Conservation (phyloP, 2,329 filamentous ascomycete species). For the Scytalidium lignicola region DNA sequence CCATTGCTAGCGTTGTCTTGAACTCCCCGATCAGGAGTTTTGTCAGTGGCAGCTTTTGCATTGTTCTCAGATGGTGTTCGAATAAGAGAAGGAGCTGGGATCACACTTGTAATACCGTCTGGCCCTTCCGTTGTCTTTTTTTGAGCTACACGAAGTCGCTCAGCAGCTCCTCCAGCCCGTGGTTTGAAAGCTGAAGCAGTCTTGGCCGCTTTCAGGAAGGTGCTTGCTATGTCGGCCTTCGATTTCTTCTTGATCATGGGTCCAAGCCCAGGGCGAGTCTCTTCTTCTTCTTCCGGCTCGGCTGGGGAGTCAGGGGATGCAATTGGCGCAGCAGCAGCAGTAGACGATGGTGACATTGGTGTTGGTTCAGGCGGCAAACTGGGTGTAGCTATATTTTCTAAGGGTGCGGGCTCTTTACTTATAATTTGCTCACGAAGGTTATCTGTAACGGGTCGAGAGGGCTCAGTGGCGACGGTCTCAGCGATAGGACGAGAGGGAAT, state of each 20-base stretch:
- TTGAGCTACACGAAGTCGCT: constrained; percentile 56
- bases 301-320: constrained; percentile 5
- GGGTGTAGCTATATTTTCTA: constrained; percentile 1
- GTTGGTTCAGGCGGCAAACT: constrained; percentile 2
- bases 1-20: constrained; percentile 21
- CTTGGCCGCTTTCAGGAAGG: constrained; percentile 75
- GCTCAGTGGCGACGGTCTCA: too few species aligned
- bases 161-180: constrained; percentile 78
- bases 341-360: constrained; percentile 1
- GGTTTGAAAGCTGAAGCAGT: constrained; percentile 76
- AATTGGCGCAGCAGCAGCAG: neutral
- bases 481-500: too few species aligned
- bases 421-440: neutral
- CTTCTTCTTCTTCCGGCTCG: constrained; percentile 22
- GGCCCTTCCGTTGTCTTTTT: constrained; percentile 60
- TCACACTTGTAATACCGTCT: constrained; percentile 85
- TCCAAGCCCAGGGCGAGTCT: constrained; percentile 69
- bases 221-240: constrained; percentile 66
- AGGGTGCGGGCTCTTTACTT: neutral
- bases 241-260: constrained; percentile 83
- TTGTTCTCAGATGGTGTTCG: constrained; percentile 32
- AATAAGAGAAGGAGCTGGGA: constrained; percentile 64
- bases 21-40: constrained; percentile 12
- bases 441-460: neutral
- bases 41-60: constrained; percentile 24